phyloP scores from a whole-genome alignment of 768 basidiomycete genomes.

The Suillus ampliporus region DNA sequence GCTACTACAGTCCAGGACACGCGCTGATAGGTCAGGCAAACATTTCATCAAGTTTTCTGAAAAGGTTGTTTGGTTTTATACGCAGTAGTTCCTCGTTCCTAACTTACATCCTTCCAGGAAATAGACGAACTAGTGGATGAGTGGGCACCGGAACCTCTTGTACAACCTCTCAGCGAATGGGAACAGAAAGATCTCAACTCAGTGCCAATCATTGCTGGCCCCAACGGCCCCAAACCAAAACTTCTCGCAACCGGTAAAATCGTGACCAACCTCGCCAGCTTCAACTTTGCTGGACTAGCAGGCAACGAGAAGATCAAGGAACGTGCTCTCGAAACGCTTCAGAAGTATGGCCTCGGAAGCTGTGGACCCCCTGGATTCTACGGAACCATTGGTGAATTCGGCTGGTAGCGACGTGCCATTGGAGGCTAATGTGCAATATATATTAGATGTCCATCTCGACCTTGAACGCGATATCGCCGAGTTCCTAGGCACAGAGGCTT shows the following conservation, averaged over 20 bases:
- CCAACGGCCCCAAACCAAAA: conserved; percentile 84
- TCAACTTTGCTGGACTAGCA: conserved; percentile 91
- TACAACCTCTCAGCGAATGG: conserved; percentile 57
- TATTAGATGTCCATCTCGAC: conserved; percentile 86
- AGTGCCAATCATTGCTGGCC: conserved; percentile 79
- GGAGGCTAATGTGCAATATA: conserved; percentile 15
- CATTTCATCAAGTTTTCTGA: conserved; percentile 92
- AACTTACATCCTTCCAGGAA: conserved; percentile 61
- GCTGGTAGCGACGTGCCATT: neutral
- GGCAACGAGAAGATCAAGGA: conserved; percentile 89
- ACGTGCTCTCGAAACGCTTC: conserved; percentile 79
- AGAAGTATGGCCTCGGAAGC: conserved; percentile 90
- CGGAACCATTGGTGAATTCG: conserved; percentile 82
- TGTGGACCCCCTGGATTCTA: conserved; percentile 99
- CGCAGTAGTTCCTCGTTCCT: neutral
- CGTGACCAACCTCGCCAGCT: conserved; percentile 84
- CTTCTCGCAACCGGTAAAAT: conserved; percentile 73
- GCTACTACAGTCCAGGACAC: conserved; percentile 86
- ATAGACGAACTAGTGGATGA: conserved; percentile 96
- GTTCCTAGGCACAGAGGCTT: conserved; percentile 86
- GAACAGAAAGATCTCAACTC: conserved; percentile 74
- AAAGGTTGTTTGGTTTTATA: conserved; percentile 60
- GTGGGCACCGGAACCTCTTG: conserved; percentile 89
- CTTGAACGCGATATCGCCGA: conserved; percentile 89
- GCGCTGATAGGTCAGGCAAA: conserved; percentile 82